Base-by-base conservation (phyloP, 2,329 filamentous ascomycete species). In the Fusarium sp. region DNA sequence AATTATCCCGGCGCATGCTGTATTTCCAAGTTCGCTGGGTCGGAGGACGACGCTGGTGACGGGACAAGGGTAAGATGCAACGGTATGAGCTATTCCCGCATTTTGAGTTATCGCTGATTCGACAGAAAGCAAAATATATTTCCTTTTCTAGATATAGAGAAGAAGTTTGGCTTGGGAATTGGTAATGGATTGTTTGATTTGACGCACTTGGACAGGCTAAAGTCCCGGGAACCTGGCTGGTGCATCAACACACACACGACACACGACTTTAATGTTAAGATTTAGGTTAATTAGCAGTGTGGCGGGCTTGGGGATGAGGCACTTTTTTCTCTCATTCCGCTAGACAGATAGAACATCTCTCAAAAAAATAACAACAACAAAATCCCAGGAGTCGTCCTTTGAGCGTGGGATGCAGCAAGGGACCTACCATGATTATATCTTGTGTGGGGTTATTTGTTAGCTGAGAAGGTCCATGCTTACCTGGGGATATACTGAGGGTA, bases 121-220 rank as follows among this genome's bases (percentile, higher is more conserved):
- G 76, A 65, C 44, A 60, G 41, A 26, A 54, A 44, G 26, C 51
- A 63, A 55, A 50, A 48, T 61, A 47, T 54, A 63, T 54, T 70
- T 62, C 72, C 67, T 59, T 69, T 74, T 68, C 66, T 55, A 69
- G 73, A 48, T 50, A 59, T 50, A 17, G 44, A 56, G 39, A 66
- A 57, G 38, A 48, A 50, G 60, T 69, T 72, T 75, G 68, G 64
- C 28, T 66, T 66, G 41, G 32, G 64, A 75, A 73, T 74, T 74
- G 68, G 72, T 75, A 74, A 75, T 74, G 47, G 64, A 75, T 70
- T 74, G 58, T 48, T 55, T 73, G 54, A 62, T 61, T 73, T 70
- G 60, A 45, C 57, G 52, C 50, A 64, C 61, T 52, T 73, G 45
- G 54, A 70, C 72, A 73, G 65, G 45, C 58, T 62, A 34, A 42